Conservation (phyloP, 1,139 yeast species). For the Sugiyamaella paludigena region DNA sequence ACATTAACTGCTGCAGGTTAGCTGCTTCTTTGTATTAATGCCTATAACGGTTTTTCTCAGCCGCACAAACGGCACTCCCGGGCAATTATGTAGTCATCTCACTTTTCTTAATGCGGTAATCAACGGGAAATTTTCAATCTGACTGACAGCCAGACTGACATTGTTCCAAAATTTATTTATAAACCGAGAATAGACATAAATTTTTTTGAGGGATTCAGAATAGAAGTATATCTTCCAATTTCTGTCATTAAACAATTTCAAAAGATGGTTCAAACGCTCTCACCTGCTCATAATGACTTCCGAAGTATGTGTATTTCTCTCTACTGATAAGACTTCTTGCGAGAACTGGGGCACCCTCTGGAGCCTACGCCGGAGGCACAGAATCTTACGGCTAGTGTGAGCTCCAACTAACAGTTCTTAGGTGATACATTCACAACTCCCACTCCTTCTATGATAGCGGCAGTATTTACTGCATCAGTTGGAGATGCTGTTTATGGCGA, state of each 20-base stretch:
- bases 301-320: slow-evolving; percentile 21
- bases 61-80: too few relatives aligned
- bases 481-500: slow-evolving; percentile 93
- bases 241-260: neutral
- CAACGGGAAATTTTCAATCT: too few relatives aligned
- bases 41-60: too few relatives aligned
- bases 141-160: too few relatives aligned
- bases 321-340: neutral
- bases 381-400: too few relatives aligned
- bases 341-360: too few relatives aligned
- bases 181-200: neutral
- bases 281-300: slow-evolving; percentile 28
- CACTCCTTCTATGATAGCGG: slow-evolving; percentile 67
- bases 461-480: slow-evolving; percentile 57
- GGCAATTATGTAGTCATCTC: too few relatives aligned
- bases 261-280: slow-evolving; percentile 16
- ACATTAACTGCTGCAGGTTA: too few relatives aligned
- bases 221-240: neutral
- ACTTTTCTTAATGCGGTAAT: too few relatives aligned
- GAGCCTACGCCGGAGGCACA: too few relatives aligned
- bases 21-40: too few relatives aligned
- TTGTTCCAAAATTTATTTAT: too few relatives aligned
- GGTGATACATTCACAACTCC: slow-evolving; percentile 94
- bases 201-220: neutral
- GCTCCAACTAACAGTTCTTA: slow-evolving; percentile 1